Base-by-base conservation (phyloP, 1,284 basidiomycete genomes). In the Cryptococcus deneoformans region DNA sequence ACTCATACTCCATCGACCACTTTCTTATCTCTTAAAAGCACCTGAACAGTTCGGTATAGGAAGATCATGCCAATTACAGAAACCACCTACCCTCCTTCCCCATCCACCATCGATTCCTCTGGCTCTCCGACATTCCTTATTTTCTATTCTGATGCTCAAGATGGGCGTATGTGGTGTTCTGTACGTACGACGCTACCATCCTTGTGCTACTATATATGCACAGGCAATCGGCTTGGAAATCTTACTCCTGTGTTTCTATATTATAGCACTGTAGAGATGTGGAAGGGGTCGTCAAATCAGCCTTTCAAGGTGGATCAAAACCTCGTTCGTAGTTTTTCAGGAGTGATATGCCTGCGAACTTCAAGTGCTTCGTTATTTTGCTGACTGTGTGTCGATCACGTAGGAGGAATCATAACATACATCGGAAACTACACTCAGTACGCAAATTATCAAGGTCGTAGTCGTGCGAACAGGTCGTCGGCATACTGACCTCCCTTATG, bases 231-330 rank as follows among this genome's bases (percentile, higher is more conserved):
- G 24, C n/a, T 24, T 4, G 8, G 12, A 47, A 35, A 47, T 16
- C 46, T 47, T 16, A 39, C 6, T 7, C 16, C 20, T 6, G 35
- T 16, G 24, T 14, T 39, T n/a, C 20, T 20, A 20, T 20, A 20
- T 29, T 6, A 35, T 46, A 63, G 61, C 61, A 63, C 48, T 63
- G 61, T 38, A 44, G 61, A 34, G 61, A 63, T 51, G 58, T 63
- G 8, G 51, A 63, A 39, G 58, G 61, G 5, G 52, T 63, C 9
- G 46, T 63, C 6, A 56, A 57, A 34, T 44, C 58, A 12, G 53
- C 58, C 7, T 63, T 63, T 39, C 42, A 40, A 5, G 61, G 61
- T 5, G 44, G 38, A 11, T 54, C 51, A 6, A 63, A 63, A 36
- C 58, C 61, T 50, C 47, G 61, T 63, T 50, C 10, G 60, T 62